Evolutionary conservation across 2,329 filamentous ascomycete species (phyloP).

Genomic region (Ambrosiella cleistominuta): DNA sequence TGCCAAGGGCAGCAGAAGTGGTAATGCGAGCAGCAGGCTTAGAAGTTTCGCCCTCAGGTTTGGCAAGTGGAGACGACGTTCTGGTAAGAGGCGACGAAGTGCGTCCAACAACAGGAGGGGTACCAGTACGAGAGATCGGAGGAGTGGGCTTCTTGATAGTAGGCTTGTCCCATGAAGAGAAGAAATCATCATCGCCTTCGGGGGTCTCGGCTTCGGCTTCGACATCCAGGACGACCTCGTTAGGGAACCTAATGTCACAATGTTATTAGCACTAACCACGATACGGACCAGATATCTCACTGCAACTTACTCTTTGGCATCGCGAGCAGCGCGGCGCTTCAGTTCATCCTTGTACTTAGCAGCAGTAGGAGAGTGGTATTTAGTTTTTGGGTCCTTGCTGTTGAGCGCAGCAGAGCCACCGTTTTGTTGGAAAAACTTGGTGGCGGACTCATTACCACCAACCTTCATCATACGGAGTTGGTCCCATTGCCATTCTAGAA

Average conservation of each 20-base stretch:
- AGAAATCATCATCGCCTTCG: conserved; percentile 87
- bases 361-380: conserved; percentile 86
- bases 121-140: conserved; percentile 74
- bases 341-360: conserved; percentile 97
- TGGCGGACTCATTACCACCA: conserved; percentile 92
- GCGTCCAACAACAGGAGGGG: conserved; percentile 63
- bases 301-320: conserved; percentile 59
- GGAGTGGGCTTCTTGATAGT: conserved; percentile 89
- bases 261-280: neutral
- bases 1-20: conserved; percentile 66
- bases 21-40: conserved; percentile 52
- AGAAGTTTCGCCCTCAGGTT: conserved; percentile 34
- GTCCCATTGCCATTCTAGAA: conserved; percentile 91
- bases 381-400: conserved; percentile 92
- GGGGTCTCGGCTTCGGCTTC: conserved; percentile 62
- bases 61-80: conserved; percentile 65
- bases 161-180: conserved; percentile 97
- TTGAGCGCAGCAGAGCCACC: conserved; percentile 84
- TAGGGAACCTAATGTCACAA: conserved; percentile 47
- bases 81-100: conserved; percentile 83
- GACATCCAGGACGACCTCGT: conserved; percentile 60
- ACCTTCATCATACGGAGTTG: conserved; percentile 96
- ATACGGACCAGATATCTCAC: neutral
- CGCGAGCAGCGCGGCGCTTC: conserved; percentile 64
- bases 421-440: conserved; percentile 95